Percentiles rank a stretch among this genome's conserved stretches.
phyloP scores from a whole-genome alignment of 768 basidiomycete species.

The Dictyophora rubrovolvata region DNA sequence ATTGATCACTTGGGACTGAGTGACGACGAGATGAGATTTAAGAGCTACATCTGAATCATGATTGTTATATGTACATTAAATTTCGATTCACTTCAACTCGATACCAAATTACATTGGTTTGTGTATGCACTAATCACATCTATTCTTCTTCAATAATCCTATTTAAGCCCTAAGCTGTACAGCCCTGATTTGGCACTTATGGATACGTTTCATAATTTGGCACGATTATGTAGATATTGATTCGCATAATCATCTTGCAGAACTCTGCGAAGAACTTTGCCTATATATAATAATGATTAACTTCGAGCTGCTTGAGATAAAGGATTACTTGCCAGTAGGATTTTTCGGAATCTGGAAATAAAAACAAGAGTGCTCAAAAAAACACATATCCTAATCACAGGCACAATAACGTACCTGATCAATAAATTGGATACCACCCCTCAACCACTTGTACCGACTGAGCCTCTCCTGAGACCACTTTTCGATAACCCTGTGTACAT shows the following conservation, averaged over 20 bases:
- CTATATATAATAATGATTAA: conserved; percentile 17
- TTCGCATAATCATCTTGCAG: conserved; percentile 36
- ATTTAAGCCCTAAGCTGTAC: too few relatives aligned
- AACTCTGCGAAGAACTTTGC: conserved; percentile 55
- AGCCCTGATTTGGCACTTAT: too few relatives aligned
- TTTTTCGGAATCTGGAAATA: conserved; percentile 1
- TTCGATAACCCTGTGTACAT: conserved; percentile 38
- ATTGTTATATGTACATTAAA: too few relatives aligned
- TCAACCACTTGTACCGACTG: conserved; percentile 67
- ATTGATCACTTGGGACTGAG: too few relatives aligned
- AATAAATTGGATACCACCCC: conserved; percentile 61
- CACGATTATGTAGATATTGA: too few relatives aligned
- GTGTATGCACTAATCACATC: too few relatives aligned
- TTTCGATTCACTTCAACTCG: too few relatives aligned
- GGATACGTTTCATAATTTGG: too few relatives aligned
- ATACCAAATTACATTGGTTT: too few relatives aligned
- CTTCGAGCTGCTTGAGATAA: neutral
- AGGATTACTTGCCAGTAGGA: neutral
- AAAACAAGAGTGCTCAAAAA: neutral
- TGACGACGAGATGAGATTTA: too few relatives aligned
- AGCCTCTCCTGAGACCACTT: conserved; percentile 52
- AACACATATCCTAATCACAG: neutral
- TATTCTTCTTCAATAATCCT: too few relatives aligned
- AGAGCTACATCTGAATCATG: too few relatives aligned
- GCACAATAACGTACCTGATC: conserved; percentile 41